Base-by-base conservation (phyloP, 257 asterid species). In the Lithospermum erythrorhizon region DNA sequence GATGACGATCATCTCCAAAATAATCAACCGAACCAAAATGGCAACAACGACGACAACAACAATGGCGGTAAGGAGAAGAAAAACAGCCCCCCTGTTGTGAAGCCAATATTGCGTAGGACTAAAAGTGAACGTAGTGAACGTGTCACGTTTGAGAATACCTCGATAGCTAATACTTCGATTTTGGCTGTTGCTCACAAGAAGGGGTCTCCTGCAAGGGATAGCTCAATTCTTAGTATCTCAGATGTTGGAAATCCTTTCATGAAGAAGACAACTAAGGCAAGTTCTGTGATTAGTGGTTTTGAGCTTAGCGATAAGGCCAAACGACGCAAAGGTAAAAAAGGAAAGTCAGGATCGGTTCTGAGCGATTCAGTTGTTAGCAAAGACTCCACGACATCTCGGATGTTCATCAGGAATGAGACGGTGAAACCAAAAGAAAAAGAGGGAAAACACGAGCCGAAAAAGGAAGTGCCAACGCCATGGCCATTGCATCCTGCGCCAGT, bases 121-220 rank as follows among this genome's bases (percentile, higher is more conserved):
- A 78, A 58, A 53, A 87, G 96, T 24, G 93, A 87, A 19, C 94
- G 97, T 1, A 90, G 94, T 57, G 88, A 80, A 45, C 72, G 59
- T 13, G 60, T 76, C 6, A 74, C 76, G 4, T 69, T 83, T 0
- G 87, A 80, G 0, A 75, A 66, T 18, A 29, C 53, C 21, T 72
- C 87, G 4, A 60, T 35, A 21, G 56, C 81, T 0, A 69, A 60
- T n/a, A 70, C 81, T 61, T 81, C 93, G 1, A 60, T 76, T 0
- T 65, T 79, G 45, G 76, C 65, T 1, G 67, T 78, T 11, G 72
- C 82, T 21, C 57, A 57, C 2, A 76, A 68, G 45, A 58, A 25
- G 19, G 70, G 49, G 3, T 64, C 71, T 9, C 21, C 61, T 4
- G 72, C 65, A 11, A 84, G 78, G 54, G 94, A 76, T n/a, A 77